A percentile compares a stretch with the other conserved stretches of the same genome.
phyloP scores from a whole-genome alignment of 805 yeast species.

The Wickerhamiella hasegawae region DNA sequence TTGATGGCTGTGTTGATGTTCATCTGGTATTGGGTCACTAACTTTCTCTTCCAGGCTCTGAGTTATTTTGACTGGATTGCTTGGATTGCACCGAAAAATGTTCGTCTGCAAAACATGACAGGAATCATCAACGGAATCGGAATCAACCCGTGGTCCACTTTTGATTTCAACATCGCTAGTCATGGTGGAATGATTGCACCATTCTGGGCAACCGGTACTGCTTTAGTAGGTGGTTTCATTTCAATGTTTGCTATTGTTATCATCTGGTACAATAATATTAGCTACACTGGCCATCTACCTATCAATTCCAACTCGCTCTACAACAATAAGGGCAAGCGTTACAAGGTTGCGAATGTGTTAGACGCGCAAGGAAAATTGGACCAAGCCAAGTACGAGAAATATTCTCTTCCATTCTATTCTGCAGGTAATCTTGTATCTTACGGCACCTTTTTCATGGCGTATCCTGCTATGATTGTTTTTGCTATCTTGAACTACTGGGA shows the following conservation, averaged over 20 bases:
- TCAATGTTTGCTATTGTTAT: conserved; percentile 18
- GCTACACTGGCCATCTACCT: conserved; percentile 36
- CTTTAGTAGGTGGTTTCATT: conserved; percentile 24
- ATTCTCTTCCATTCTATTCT: conserved; percentile 49
- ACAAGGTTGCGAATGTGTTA: conserved; percentile 29
- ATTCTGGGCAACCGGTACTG: conserved; percentile 24
- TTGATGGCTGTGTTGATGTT: conserved; percentile 28
- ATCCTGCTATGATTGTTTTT: conserved; percentile 39
- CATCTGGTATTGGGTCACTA: conserved; percentile 53
- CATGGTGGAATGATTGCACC: conserved; percentile 27
- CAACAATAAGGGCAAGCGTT: conserved; percentile 31
- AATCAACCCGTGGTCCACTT: conserved; percentile 35
- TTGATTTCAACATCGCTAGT: conserved; percentile 30
- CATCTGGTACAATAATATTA: conserved; percentile 30
- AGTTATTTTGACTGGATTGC: conserved; percentile 48
- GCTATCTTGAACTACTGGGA: conserved; percentile 32
- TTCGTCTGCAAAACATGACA: conserved; percentile 31
- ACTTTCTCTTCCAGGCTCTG: conserved; percentile 45
- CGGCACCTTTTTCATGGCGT: conserved; percentile 39
- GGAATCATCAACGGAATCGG: conserved; percentile 36
- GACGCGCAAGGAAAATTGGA: conserved; percentile 33
- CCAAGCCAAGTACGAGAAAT: conserved; percentile 29
- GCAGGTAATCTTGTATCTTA: conserved; percentile 47
- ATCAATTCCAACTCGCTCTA: conserved; percentile 29
- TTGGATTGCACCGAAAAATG: conserved; percentile 39